phyloP scores from a whole-genome alignment of 805 yeast species.

The Torulaspora quercuum region DNA sequence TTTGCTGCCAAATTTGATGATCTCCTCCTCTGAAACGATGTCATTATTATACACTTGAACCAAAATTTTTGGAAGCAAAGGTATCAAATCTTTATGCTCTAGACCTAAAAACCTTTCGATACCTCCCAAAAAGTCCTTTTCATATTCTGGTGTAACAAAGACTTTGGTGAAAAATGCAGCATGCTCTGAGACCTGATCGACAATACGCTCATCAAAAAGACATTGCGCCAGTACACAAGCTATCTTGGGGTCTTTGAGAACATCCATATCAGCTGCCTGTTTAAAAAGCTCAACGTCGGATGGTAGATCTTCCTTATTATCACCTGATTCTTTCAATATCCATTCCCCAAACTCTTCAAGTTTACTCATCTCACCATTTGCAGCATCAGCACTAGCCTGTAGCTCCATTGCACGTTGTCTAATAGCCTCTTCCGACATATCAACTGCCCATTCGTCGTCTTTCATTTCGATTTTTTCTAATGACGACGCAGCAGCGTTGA shows the following conservation, averaged over 20 bases:
- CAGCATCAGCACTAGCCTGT: constrained; percentile 54
- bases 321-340: constrained; percentile 53
- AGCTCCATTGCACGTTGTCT: constrained; percentile 85
- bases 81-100: constrained; percentile 68
- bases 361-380: constrained; percentile 43
- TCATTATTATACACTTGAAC: constrained; percentile 80
- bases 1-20: constrained; percentile 81
- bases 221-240: constrained; percentile 91
- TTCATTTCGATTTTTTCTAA: constrained; percentile 62
- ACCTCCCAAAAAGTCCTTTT: constrained; percentile 91
- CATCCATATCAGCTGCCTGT: constrained; percentile 75
- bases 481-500: constrained; percentile 78
- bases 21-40: constrained; percentile 75
- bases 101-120: constrained; percentile 88
- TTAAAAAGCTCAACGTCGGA: constrained; percentile 89
- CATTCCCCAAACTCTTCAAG: constrained; percentile 87
- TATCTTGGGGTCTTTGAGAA: constrained; percentile 67
- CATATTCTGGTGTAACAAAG: constrained; percentile 57
- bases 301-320: constrained; percentile 60
- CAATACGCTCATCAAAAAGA: constrained; percentile 73
- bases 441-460: constrained; percentile 97
- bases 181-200: constrained; percentile 69
- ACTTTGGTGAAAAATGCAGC: constrained; percentile 79
- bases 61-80: constrained; percentile 74
- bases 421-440: constrained; percentile 94